Percentiles rank a stretch among this genome's conserved stretches.
Evolutionary conservation across 768 basidiomycete genomes (phyloP).

Genomic region (Pleurotus cornucopiae): DNA sequence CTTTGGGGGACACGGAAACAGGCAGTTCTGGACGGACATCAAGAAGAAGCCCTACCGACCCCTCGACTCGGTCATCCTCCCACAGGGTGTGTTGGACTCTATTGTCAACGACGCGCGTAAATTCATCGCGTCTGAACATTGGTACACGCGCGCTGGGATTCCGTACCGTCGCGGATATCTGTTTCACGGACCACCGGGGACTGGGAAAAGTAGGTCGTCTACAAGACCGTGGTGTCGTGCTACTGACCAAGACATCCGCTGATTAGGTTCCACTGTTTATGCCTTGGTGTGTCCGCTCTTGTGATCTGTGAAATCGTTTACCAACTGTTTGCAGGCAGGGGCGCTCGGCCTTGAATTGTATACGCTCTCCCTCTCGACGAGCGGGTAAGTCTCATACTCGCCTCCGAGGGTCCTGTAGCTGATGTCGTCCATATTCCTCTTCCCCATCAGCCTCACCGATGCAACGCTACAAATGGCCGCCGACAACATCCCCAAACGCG

Average conservation of each 20-base stretch:
- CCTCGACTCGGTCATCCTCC: constrained; percentile 48
- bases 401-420: too few relatives aligned
- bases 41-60: constrained; percentile 47
- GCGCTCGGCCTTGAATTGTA: constrained; percentile 87
- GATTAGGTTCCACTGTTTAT: constrained; percentile 46
- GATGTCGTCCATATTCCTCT: too few relatives aligned
- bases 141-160: constrained; percentile 55
- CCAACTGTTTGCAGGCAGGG: constrained; percentile 28
- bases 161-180: constrained; percentile 56
- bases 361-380: constrained; percentile 46
- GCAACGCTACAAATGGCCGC: constrained; percentile 40
- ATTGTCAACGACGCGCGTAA: constrained; percentile 48
- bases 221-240: neutral
- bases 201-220: constrained; percentile 47
- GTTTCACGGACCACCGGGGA: constrained; percentile 55
- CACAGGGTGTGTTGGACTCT: constrained; percentile 38
- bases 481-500: constrained; percentile 42
- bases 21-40: constrained; percentile 33
- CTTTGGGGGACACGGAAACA: too few relatives aligned
- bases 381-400: constrained; percentile 25
- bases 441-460: constrained; percentile 40
- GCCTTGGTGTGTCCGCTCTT: constrained; percentile 33
- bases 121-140: constrained; percentile 49
- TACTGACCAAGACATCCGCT: neutral
- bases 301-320: neutral